Evolutionary conservation across 805 yeast species (phyloP).

Genomic region (Candida montana): DNA sequence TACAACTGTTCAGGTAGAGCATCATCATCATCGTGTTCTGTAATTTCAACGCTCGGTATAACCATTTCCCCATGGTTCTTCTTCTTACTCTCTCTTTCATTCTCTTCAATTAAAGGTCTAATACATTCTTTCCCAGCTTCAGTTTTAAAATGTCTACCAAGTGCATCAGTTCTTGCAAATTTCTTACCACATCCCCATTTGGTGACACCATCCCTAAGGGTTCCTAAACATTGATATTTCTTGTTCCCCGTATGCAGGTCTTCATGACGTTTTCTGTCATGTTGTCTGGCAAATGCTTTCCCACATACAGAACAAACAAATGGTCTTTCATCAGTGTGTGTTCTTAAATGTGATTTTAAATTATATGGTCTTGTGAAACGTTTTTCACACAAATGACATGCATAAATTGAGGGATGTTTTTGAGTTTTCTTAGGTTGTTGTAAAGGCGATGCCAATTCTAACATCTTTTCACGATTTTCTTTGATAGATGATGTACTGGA

Average conservation of each 20-base stretch:
- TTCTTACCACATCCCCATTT: conserved; percentile 78
- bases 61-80: not conserved
- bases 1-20: conserved; percentile 19
- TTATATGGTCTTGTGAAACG: conserved; percentile 90
- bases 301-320: conserved; percentile 70
- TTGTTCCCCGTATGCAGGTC: conserved; percentile 73
- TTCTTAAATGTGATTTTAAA: conserved; percentile 82
- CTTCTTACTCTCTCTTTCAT: conserved; percentile 22
- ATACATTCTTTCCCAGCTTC: conserved; percentile 75
- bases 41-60: conserved; percentile 5
- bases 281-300: conserved; percentile 77
- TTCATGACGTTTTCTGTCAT: conserved; percentile 73
- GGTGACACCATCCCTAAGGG: conserved; percentile 45
- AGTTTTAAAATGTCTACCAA: conserved; percentile 74
- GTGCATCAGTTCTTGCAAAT: conserved; percentile 76
- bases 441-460: conserved; percentile 59
- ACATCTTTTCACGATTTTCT: conserved; percentile 44
- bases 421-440: conserved; percentile 51
- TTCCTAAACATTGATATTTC: conserved; percentile 66
- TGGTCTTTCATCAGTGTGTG: conserved; percentile 84
- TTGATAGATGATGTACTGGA: conserved; percentile 5
- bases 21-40: conserved; percentile 5
- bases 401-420: conserved; percentile 67
- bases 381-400: conserved; percentile 81
- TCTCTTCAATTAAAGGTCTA: conserved; percentile 61